These are phyloP conservation scores for Breviolum minutum DNA, from an alignment of 73 alveolate species.

Conservation along the genomic window DNA sequence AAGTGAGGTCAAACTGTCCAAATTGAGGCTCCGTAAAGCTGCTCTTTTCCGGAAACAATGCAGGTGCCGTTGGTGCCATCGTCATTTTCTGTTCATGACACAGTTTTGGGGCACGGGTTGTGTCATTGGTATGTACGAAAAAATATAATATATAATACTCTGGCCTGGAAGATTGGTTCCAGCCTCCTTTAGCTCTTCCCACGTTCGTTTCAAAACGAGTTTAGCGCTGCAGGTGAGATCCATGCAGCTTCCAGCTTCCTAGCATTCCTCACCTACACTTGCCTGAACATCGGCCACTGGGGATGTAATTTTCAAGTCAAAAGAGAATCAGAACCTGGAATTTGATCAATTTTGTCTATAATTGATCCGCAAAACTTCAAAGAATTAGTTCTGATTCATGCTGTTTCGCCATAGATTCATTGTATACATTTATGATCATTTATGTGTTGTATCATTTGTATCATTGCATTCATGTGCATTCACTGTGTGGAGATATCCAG, in stretches of 20 bases:
- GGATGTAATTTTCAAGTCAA: background rate
- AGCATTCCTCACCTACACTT: slow-evolving; percentile 77
- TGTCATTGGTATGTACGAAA: no score
- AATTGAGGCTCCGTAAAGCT: slow-evolving; percentile 74
- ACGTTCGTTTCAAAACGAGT: background rate
- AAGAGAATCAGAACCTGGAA: background rate
- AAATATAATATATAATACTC: no score
- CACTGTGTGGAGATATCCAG: background rate
- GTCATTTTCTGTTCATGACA: background rate
- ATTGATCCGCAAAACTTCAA: no score
- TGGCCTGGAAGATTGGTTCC: background rate
- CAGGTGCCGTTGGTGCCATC: background rate
- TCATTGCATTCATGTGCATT: background rate
- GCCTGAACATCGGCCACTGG: slow-evolving; percentile 53
- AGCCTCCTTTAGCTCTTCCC: background rate
- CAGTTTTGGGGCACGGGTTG: no score
- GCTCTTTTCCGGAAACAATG: slow-evolving; percentile 77
- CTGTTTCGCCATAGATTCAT: no score
- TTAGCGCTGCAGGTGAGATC: slow-evolving; percentile 29
- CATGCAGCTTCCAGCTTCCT: slow-evolving; percentile 49
- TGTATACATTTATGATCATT: no score
- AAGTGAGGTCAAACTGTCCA: no score
- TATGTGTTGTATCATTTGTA: background rate
- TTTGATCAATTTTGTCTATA: no score
- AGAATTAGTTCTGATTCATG: no score